phyloP scores from a whole-genome alignment of 768 basidiomycete genomes.

The Xerocomellus amylosporus region DNA sequence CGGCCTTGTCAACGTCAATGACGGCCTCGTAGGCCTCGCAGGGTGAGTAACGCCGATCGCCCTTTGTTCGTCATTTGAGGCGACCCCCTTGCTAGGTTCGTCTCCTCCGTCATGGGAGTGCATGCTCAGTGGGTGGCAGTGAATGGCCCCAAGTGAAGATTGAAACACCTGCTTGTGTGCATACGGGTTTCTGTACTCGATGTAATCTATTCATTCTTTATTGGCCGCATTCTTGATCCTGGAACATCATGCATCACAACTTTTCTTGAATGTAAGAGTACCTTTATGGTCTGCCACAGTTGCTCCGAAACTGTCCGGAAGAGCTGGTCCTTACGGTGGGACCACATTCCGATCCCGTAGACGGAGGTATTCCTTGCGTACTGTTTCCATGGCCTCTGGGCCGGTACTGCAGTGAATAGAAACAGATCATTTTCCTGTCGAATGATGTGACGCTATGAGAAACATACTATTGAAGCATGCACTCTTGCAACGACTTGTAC shows the following conservation, averaged over 20 bases:
- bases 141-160: slow-evolving; percentile 39
- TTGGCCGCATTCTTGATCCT: neutral
- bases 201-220: slow-evolving; percentile 8
- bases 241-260: neutral
- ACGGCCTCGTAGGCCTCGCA: slow-evolving; percentile 79
- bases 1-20: slow-evolving; percentile 72
- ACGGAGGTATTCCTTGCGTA: slow-evolving; percentile 71
- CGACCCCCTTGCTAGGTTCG: slow-evolving; percentile 43
- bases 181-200: slow-evolving; percentile 1
- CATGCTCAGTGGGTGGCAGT: slow-evolving; percentile 64
- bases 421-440: neutral
- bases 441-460: neutral
- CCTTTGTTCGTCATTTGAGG: slow-evolving; percentile 1
- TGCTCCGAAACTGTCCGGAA: neutral
- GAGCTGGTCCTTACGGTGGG: neutral
- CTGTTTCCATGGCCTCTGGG: slow-evolving; percentile 68
- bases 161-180: neutral
- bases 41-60: slow-evolving; percentile 54
- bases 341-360: slow-evolving; percentile 43
- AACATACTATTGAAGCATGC: slow-evolving; percentile 77
- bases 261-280: neutral
- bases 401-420: slow-evolving; percentile 50
- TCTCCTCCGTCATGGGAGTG: slow-evolving; percentile 69
- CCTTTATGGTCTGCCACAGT: neutral
- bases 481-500: slow-evolving; percentile 68